Base-by-base conservation (phyloP, 768 basidiomycete species). In the Mrakia gelida region DNA sequence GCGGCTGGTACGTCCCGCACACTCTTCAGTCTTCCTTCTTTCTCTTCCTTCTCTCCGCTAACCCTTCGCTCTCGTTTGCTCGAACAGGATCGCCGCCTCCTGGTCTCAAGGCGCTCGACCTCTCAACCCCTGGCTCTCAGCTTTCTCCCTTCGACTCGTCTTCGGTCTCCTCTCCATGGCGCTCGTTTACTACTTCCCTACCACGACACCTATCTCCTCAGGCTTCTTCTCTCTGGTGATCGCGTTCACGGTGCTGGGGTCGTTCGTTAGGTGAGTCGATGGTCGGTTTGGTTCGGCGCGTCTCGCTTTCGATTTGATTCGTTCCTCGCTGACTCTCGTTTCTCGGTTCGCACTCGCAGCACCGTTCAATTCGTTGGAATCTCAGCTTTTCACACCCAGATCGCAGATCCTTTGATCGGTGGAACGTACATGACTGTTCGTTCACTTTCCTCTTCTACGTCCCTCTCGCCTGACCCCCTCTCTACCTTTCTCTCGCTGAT, bases 361-460 rank as follows among this genome's bases (percentile, higher is more conserved):
- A 98, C 96, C 7, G 91, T 98, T n/a, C 96, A 99, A 84, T 99
- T 98, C 82, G 96, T 98, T 28, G 95, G 97, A 13, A 94, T 98
- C 79, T 93, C 95, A n/a, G 97, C 97, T 4, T 99, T 98, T 88
- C 97, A 98, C 82, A 98, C 95, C 4, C 90, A 92, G 75, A 91
- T 99, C 54, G 94, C 97, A 0, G 97, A 99, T 83, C 97, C 97
- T 0, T 82, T 97, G 18, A 97, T 99, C 74, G 97, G 97, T 41
- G 97, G 97, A 72, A 99, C 97, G 0, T 99, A 99, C 84, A 99
- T 99, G 97, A 99, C 70, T 41, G 43, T 41, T 43, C 28, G 13
- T 71, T 43, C 26, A 3, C 28, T 13, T n/a, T 71, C 45, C 28
- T 3, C 43, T 16, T 23, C 16, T 9, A 38, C 26, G 26, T 70